phyloP scores from a whole-genome alignment of 1,139 yeast species.

The Kodamaea sp. region DNA sequence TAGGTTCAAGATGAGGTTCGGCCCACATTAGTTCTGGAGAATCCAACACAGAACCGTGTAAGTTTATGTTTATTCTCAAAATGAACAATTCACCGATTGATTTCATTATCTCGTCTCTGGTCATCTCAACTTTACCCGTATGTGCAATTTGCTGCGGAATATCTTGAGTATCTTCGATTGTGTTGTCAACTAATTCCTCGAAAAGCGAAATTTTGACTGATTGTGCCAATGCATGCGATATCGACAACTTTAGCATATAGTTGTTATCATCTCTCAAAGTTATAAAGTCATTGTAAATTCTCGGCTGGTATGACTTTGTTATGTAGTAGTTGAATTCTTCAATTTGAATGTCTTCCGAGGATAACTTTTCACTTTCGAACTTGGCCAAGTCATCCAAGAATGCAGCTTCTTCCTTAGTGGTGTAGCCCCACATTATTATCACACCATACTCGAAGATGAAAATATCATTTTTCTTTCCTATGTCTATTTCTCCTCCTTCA shows the following conservation, averaged over 20 bases:
- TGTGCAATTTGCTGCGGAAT: slow-evolving; percentile 94
- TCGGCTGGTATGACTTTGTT: slow-evolving; percentile 89
- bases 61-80: slow-evolving; percentile 81
- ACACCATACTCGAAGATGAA: slow-evolving; percentile 95
- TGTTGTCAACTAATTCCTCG: slow-evolving; percentile 93
- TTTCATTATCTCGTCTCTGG: slow-evolving; percentile 91
- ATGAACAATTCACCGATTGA: slow-evolving; percentile 94
- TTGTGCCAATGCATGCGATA: slow-evolving; percentile 90
- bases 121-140: slow-evolving; percentile 93
- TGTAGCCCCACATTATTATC: slow-evolving; percentile 92
- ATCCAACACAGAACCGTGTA: slow-evolving; percentile 93
- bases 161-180: slow-evolving; percentile 95
- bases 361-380: slow-evolving; percentile 87
- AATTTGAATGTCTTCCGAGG: slow-evolving; percentile 86
- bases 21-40: slow-evolving; percentile 99
- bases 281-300: slow-evolving; percentile 92
- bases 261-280: slow-evolving; percentile 88
- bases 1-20: slow-evolving; percentile 95
- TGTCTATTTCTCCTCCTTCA: slow-evolving; percentile 92
- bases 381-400: slow-evolving; percentile 80
- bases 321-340: slow-evolving; percentile 95
- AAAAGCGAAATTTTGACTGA: slow-evolving; percentile 91
- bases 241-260: slow-evolving; percentile 85
- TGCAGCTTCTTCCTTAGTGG: slow-evolving; percentile 78
- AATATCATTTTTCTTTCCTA: slow-evolving; percentile 75